These are phyloP conservation scores for Mucor mucedo DNA, from an alignment of 371 early-diverging fungal genomes.

Conservation along the genomic window DNA sequence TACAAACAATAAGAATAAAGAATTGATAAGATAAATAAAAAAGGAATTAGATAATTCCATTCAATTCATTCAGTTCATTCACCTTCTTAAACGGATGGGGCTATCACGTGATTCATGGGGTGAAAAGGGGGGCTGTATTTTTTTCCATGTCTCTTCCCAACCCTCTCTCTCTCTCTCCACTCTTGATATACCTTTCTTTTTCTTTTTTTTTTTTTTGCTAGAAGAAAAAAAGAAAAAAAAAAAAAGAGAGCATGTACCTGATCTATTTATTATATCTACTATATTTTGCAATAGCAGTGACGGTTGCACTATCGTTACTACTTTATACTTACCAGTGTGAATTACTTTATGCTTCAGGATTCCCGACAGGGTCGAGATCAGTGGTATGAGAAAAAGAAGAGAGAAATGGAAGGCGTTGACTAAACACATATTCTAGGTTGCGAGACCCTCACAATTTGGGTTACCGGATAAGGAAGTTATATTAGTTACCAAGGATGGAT, in stretches of 20 bases:
- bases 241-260: conserved; percentile 11
- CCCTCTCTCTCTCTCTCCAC: conserved; percentile 6
- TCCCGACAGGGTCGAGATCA: conserved; percentile 49
- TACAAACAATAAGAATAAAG: background rate
- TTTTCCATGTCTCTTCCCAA: too few species aligned
- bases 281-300: conserved; percentile 34
- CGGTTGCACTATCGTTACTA: conserved; percentile 32
- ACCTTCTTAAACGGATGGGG: conserved; percentile 20
- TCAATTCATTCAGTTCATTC: too few species aligned
- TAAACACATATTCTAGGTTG: conserved; percentile 53
- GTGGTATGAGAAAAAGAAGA: conserved; percentile 27
- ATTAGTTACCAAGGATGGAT: conserved; percentile 79
- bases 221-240: conserved; percentile 1
- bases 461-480: conserved; percentile 78
- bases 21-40: too few species aligned
- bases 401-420: too few species aligned
- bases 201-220: conserved; percentile 14
- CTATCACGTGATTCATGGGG: conserved; percentile 40
- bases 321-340: conserved; percentile 53
- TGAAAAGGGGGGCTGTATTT: background rate
- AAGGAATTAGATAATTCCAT: too few species aligned
- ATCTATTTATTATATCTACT: conserved; percentile 32
- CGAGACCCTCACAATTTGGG: conserved; percentile 73
- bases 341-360: conserved; percentile 50
- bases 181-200: conserved; percentile 8